Base-by-base conservation (phyloP, 2,329 filamentous ascomycete species). In the Colletotrichum shisoi region DNA sequence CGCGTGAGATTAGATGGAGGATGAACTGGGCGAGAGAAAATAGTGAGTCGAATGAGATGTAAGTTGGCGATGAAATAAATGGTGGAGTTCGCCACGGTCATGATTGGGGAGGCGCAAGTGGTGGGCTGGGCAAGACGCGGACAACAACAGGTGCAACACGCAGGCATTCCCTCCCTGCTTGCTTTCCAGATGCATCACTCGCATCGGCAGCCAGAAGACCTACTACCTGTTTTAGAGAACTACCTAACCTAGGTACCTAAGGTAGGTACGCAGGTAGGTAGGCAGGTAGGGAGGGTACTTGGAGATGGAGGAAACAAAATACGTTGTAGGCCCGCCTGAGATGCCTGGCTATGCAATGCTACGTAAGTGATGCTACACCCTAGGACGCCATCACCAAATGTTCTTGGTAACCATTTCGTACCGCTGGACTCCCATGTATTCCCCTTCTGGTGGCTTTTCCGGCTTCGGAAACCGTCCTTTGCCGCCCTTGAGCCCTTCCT, bases 361-460 rank as follows among this genome's bases (percentile, higher is more conserved):
- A 17, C 31, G 21, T 27, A n/a, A 49, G 7, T 39, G 8, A 45
- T 62, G 39, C 39, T 19, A 37, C 31, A 54, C 19, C 7, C 40
- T 13, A 31, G 17, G 40, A 39, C 58, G 19, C 53, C 40, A 42
- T 71, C 78, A 98, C 95, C 95, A 99, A 73, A 99, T 99, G 76
- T 95, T 86, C 84, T 97, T 98, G 0, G 93, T 92, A 72, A 93
- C 90, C 95, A 98, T 97, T 75, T 93, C 93, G 80, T 97, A 99
- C 73, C 95, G 85, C 84, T 87, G 70, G 88, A 92, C 76, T 80
- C 87, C 74, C 84, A 91, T 78, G 87, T 87, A 76, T 86, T 81
- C 79, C 4, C 67, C 71, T 2, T 76, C 75, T 1, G 70, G 71
- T 21, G 66, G 87, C 59, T 86, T 84, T 40, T 79, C 80, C 27